Base-by-base conservation (phyloP, 2,329 filamentous ascomycete genomes). In the Exophiala dermatitidis region DNA sequence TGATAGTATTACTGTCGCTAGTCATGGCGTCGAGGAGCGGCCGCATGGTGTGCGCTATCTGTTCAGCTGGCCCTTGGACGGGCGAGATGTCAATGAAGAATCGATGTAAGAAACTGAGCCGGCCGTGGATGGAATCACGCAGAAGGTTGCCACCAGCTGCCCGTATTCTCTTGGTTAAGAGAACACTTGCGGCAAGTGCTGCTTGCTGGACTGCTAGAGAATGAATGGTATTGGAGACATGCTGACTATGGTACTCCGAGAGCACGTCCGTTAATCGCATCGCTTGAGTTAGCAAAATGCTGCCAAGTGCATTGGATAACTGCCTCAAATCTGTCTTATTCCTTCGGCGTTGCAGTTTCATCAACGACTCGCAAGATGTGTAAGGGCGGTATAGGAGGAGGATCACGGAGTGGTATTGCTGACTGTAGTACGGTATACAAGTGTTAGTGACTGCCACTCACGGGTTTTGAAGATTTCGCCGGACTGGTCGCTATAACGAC, bases 111-210 rank as follows among this genome's bases (percentile, higher is more conserved):
- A 44, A 44, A 19, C 44, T 30, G 31, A 50, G 48, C 12, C 44
- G 48, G n/a, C 31, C 28, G 12, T 12, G 32, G 7, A 40, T 40
- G n/a, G 29, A 10, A 10, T 45, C 36, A 34, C 40, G 26, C 38
- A 50, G 33, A 34, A 6, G 5, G 29, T n/a, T 26, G 28, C 38
- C 19, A 40, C 36, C 28, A 10, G 43, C 48, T 8, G 34, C 44
- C n/a, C 32, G 38, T 30, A n/a, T 37, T 32, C 33, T 38, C 38
- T 31, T 50, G 9, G 29, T 33, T 3, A 50, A 26, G n/a, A 50
- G 26, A 34, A 44, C n/a, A 31, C 48, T 50, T 5, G 48, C 48
- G 26, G 47, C 47, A 8, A 49, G 47, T 3, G 47, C 47, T 5
- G 19, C 47, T 10, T 49, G 47, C 47, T 42, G 47, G 7, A 49